Base-by-base conservation (phyloP, 164 flowering plant genomes). In the Stephania yunnanensis region DNA sequence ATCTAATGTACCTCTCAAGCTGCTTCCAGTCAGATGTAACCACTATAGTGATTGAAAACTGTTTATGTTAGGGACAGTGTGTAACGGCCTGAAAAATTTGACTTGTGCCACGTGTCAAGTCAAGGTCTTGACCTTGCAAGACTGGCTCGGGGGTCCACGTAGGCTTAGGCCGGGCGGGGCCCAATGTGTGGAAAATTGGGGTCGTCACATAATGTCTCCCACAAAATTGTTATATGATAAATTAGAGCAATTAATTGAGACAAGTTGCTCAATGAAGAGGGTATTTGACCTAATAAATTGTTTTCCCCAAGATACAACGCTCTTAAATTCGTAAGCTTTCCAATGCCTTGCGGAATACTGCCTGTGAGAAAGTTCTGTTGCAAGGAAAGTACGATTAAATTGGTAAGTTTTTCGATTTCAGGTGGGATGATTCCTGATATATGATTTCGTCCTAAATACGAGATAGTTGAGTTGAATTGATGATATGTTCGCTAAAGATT, bases 401-500 rank as follows among this genome's bases (percentile, higher is more conserved):
- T 71, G 1, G 58, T 36, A 13, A 75, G 77, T 48, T 69, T 75
- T 22, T 69, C 58, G 69, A 75, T 61, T 19, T 45, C 73, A 53
- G 22, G 1, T 30, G 77, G 73, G 55, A 75, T 42, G n/a, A 25
- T 75, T 70, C 78, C 73, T 55, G 30, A 58, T 10, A 70, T 61
- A 20, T 45, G 69, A 7, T 48, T 69, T 2, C 7, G 20, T 72
- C 2, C 46, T 46, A 72, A 50, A 55, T 5, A 0, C n/a, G n/a
- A 63, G 1, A 5, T 0, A 0, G 0, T 8, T 30, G 29, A 76
- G 61, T 11, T 45, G 61, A 12, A 19, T 45, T 17, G 65, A 48
- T 30, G 77, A 69, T 6, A 75, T 30, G 36, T 75, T 75, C 44
- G 42, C 77, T 20, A 76, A 3, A 46, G 77, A 55, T 25, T 15